Base-by-base conservation (phyloP, 371 early-diverging fungal genomes). In the Dinochytrium kinnereticum region DNA sequence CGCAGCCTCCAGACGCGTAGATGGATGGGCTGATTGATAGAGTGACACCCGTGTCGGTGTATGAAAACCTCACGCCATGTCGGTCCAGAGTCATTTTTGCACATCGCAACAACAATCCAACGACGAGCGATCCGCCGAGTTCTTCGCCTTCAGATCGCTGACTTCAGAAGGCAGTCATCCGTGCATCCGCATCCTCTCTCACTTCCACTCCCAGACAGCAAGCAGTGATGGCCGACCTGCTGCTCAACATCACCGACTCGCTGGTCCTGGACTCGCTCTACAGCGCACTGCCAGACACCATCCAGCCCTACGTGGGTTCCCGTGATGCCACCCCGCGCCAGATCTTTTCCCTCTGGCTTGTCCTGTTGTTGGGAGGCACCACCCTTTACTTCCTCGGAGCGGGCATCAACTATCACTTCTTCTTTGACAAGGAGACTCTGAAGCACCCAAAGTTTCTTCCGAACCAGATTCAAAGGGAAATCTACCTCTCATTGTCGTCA, bases 381-480 rank as follows among this genome's bases (percentile, higher is more conserved):
- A 55, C 91, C 72, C 90, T 95, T 73, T 98, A 98, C 80, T 90
- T 95, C 64, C 57, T 77, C 51, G 87, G 93, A 28, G 92, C 96
- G 0, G 77, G 87, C 3, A 72, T 92, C 31, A 91, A 93, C 37
- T 98, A 94, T 83, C 87, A 86, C 76, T 76, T 92, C 33, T 79
- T 96, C n/a, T 98, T 91, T 81, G 97, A 98, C 80, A 89, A 93
- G 73, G 88, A 89, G 39, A 91, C 91, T 19, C 90, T 90, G 88
- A 91, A 93, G 81, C 96, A 98, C 77, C 97, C 97, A 19, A 95
- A 95, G 79, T 96, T 90, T 73, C 86, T 98, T 69, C 89, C 88
- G 75, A 92, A 95, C 78, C 98, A 98, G 83, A 88, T 96, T 64
- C 80, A 86, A 34, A 82, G 90, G 74, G 98, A 98, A 79, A 95